These are phyloP conservation scores for Cercophora samala DNA, from an alignment of 495 filamentous ascomycete species.

Conservation along the genomic window DNA sequence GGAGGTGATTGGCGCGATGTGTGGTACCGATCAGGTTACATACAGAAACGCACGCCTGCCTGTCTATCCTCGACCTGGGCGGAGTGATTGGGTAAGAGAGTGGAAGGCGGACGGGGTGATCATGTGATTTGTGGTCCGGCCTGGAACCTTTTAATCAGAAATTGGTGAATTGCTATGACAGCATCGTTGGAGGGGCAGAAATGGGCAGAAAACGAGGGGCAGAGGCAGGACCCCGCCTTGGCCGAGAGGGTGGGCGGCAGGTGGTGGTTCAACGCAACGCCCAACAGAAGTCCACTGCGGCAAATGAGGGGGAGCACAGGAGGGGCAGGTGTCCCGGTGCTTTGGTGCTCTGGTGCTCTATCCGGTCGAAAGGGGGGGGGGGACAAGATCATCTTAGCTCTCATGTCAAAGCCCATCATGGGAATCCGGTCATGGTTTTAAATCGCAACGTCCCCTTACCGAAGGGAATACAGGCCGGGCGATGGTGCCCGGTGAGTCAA, in stretches of 20 bases:
- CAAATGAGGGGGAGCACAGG: neutral
- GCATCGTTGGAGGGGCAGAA: conserved; percentile 4
- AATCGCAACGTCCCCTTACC: neutral
- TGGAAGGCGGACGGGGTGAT: neutral
- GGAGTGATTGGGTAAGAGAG: conserved; percentile 2
- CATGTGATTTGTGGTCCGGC: neutral
- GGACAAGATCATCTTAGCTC: neutral
- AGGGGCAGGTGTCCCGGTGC: neutral
- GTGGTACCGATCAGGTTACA: neutral
- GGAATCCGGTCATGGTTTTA: neutral
- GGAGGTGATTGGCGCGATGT: conserved; percentile 2
- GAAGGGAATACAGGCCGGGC: neutral
- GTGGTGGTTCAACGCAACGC: neutral
- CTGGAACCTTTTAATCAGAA: neutral
- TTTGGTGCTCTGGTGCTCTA: neutral
- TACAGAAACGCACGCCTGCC: neutral
- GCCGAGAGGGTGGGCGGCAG: neutral
- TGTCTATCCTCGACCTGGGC: neutral
- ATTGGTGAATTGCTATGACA: neutral
- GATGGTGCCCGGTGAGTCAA: neutral
- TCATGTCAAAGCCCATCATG: neutral
- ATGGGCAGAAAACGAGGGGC: neutral
- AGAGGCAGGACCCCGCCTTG: neutral
- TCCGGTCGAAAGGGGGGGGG: neutral
- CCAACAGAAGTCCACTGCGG: neutral